Evolutionary conservation across 177 flowering plant species (phyloP).

Genomic region (Vitis hybrid): DNA sequence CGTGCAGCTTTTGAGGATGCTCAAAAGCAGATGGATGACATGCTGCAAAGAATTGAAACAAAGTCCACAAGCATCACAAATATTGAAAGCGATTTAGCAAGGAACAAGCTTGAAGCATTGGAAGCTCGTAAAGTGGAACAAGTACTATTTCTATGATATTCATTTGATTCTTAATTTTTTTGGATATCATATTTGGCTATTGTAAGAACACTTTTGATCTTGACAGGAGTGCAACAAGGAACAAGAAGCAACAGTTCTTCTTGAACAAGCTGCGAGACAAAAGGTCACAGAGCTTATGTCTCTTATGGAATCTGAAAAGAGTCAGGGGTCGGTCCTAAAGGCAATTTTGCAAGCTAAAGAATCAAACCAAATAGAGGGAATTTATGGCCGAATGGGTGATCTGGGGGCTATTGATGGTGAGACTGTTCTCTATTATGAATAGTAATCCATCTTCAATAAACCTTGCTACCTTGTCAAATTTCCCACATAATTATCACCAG

Average conservation of each 20-base stretch:
- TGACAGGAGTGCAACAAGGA: slow-evolving; percentile 65
- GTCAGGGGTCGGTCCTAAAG: slow-evolving; percentile 87
- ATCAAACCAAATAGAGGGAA: slow-evolving; percentile 73
- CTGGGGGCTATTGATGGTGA: slow-evolving; percentile 95
- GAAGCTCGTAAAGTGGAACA: slow-evolving; percentile 81
- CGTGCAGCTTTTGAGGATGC: slow-evolving; percentile 74
- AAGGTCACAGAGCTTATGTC: slow-evolving; percentile 79
- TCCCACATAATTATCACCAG: too few species aligned
- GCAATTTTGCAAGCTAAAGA: slow-evolving; percentile 84
- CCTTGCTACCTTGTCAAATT: background rate
- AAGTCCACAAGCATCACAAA: slow-evolving; percentile 38
- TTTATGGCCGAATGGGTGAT: slow-evolving; percentile 95
- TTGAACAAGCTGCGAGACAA: slow-evolving; percentile 90
- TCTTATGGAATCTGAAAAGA: slow-evolving; percentile 77
- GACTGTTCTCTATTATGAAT: slow-evolving; percentile 11
- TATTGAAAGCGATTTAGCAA: slow-evolving; percentile 43
- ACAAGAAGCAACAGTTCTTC: slow-evolving; percentile 70
- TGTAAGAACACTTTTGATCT: slow-evolving; percentile 7
- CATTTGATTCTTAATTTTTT: background rate
- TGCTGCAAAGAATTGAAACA: slow-evolving; percentile 33
- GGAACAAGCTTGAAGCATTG: slow-evolving; percentile 50
- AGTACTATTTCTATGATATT: slow-evolving; percentile 29
- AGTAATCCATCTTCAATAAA: background rate
- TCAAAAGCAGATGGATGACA: slow-evolving; percentile 52
- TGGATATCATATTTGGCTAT: background rate